Percentiles rank a stretch among this genome's conserved stretches.
These are phyloP conservation scores for Botrytis squamosa DNA, from an alignment of 2,329 filamentous ascomycete genomes.

Conservation along the genomic window DNA sequence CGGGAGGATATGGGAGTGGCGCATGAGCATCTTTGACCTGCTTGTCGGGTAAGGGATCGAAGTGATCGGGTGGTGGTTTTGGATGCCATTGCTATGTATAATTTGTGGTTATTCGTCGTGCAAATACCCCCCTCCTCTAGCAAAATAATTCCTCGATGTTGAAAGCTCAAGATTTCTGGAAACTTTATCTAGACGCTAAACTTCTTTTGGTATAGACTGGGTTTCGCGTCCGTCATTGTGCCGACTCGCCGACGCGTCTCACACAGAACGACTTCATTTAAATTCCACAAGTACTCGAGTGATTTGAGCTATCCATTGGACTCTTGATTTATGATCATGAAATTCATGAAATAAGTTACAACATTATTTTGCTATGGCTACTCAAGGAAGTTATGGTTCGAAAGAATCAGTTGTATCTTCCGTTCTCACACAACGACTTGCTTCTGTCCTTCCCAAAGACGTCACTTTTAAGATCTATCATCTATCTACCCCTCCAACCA, in stretches of 20 bases:
- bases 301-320: background rate
- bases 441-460: slow-evolving; percentile 50
- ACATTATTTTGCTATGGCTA: slow-evolving; percentile 36
- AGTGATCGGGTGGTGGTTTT: slow-evolving; percentile 45
- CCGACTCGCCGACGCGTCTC: slow-evolving; percentile 27
- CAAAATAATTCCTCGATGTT: slow-evolving; percentile 19
- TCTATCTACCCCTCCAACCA: slow-evolving; percentile 78
- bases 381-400: slow-evolving; percentile 28
- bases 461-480: slow-evolving; percentile 72
- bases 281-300: background rate
- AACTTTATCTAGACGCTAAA: slow-evolving; percentile 24
- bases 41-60: slow-evolving; percentile 40
- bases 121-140: slow-evolving; percentile 12
- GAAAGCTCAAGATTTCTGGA: slow-evolving; percentile 22
- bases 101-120: slow-evolving; percentile 11
- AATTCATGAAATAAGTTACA: slow-evolving; percentile 10
- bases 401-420: slow-evolving; percentile 31
- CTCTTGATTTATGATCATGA: slow-evolving; percentile 24
- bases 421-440: slow-evolving; percentile 36
- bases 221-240: slow-evolving; percentile 21
- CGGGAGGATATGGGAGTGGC: slow-evolving; percentile 26
- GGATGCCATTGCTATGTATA: slow-evolving; percentile 46
- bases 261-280: slow-evolving; percentile 3
- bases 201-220: background rate
- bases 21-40: slow-evolving; percentile 33